These are phyloP conservation scores for Acanthamoeba royreba DNA, from an alignment of 208 protist species.

Conservation along the genomic window DNA sequence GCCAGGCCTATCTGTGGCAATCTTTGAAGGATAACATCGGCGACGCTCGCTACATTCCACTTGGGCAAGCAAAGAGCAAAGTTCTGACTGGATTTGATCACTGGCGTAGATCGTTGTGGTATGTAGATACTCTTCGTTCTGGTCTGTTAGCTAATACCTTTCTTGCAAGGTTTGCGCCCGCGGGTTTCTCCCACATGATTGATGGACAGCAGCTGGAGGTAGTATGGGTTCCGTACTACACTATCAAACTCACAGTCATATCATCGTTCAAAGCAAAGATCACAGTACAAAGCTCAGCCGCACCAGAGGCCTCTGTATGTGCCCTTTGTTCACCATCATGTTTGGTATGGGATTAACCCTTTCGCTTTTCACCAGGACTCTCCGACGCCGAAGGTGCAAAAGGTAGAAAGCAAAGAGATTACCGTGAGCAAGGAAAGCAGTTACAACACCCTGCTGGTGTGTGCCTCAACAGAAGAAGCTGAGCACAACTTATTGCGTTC, in stretches of 20 bases:
- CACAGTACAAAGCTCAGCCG: too few species aligned
- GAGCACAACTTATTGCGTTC: background rate
- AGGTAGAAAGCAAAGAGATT: background rate
- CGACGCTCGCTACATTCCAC: background rate
- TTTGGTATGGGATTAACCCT: too few species aligned
- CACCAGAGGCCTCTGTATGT: too few species aligned
- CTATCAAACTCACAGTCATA: conserved; percentile 1
- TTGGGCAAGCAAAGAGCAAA: background rate
- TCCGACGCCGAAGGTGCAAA: background rate
- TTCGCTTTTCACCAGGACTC: too few species aligned
- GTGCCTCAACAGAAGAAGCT: background rate
- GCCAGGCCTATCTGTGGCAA: background rate
- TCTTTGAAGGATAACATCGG: background rate
- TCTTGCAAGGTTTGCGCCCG: background rate
- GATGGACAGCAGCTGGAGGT: background rate
- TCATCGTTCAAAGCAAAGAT: conserved; percentile 25
- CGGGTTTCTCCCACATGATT: conserved; percentile 28
- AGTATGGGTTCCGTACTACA: conserved; percentile 31
- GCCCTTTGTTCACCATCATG: too few species aligned
- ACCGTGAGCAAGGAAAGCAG: conserved; percentile 1
- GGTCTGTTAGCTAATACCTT: background rate
- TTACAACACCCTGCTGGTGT: background rate
- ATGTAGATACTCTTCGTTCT: background rate
- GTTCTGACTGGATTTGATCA: background rate
- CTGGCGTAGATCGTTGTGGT: too few species aligned